A percentile compares a stretch with the other conserved stretches of the same genome.
These are phyloP conservation scores for Colletotrichum sp. DNA, from an alignment of 2,329 filamentous ascomycete genomes.

Conservation along the genomic window DNA sequence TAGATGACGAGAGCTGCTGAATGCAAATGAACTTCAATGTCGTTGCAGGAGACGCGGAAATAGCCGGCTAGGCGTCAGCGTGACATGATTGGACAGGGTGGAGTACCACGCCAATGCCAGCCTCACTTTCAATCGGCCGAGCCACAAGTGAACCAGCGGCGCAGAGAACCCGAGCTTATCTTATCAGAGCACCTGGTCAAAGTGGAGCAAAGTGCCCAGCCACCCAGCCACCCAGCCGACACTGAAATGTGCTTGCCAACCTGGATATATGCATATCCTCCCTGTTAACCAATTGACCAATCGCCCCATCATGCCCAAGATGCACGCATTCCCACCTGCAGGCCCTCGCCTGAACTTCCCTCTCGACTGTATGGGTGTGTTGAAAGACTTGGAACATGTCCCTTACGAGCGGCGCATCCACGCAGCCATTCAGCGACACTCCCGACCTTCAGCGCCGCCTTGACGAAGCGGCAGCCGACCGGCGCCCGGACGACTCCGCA, in stretches of 20 bases:
- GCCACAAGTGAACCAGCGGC: background rate
- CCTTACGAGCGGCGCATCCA: background rate
- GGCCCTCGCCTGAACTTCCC: background rate
- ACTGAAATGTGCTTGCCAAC: background rate
- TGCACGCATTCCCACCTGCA: background rate
- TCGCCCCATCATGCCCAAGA: background rate
- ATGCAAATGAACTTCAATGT: background rate
- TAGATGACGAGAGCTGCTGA: background rate
- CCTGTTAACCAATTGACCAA: background rate
- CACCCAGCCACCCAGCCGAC: background rate
- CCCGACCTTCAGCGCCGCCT: background rate
- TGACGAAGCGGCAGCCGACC: background rate
- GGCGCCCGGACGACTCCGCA: background rate
- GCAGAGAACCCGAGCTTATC: background rate
- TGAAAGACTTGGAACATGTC: background rate
- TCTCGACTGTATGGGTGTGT: background rate
- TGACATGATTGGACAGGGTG: background rate
- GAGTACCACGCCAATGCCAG: background rate
- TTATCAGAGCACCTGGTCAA: background rate
- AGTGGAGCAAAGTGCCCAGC: background rate
- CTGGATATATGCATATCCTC: background rate
- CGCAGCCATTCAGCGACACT: background rate
- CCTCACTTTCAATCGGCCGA: background rate
- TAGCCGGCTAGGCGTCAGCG: background rate
- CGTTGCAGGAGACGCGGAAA: background rate